Conservation (phyloP, 73 alveolate genomes). For the Paramecium caudatum region DNA sequence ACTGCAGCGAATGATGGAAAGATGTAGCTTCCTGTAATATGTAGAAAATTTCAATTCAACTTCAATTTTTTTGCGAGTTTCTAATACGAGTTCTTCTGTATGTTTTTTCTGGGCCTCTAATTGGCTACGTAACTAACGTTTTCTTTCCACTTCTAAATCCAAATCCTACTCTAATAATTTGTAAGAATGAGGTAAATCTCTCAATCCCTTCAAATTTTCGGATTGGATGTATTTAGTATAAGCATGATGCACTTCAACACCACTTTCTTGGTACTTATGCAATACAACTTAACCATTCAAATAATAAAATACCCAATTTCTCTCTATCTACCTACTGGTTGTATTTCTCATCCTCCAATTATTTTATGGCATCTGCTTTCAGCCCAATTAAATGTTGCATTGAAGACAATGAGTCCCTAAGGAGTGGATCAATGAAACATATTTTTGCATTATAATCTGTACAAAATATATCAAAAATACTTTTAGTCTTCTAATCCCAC, state of each 20-base stretch:
- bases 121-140: neutral
- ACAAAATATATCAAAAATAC: neutral
- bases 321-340: slow-evolving; percentile 57
- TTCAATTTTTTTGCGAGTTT: slow-evolving; percentile 68
- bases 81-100: slow-evolving; percentile 9
- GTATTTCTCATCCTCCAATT: slow-evolving; percentile 62
- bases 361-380: slow-evolving; percentile 49
- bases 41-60: slow-evolving; percentile 70
- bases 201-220: slow-evolving; percentile 54
- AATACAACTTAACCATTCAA: neutral
- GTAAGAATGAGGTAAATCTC: slow-evolving; percentile 61
- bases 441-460: neutral
- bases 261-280: slow-evolving; percentile 66
- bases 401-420: slow-evolving; percentile 31
- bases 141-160: slow-evolving; percentile 59
- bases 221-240: slow-evolving; percentile 62
- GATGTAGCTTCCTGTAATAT: slow-evolving; percentile 72
- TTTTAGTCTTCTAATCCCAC: slow-evolving; percentile 14
- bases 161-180: slow-evolving; percentile 6
- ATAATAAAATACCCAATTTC: slow-evolving; percentile 22
- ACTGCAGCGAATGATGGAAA: slow-evolving; percentile 72
- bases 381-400: slow-evolving; percentile 44
- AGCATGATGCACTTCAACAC: slow-evolving; percentile 70
- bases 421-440: slow-evolving; percentile 61
- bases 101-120: slow-evolving; percentile 10